Evolutionary conservation across 169 alveolate species (phyloP), one percentile per base, ranked within the genome.

Genomic region (Sarcocystis neurona): DNA sequence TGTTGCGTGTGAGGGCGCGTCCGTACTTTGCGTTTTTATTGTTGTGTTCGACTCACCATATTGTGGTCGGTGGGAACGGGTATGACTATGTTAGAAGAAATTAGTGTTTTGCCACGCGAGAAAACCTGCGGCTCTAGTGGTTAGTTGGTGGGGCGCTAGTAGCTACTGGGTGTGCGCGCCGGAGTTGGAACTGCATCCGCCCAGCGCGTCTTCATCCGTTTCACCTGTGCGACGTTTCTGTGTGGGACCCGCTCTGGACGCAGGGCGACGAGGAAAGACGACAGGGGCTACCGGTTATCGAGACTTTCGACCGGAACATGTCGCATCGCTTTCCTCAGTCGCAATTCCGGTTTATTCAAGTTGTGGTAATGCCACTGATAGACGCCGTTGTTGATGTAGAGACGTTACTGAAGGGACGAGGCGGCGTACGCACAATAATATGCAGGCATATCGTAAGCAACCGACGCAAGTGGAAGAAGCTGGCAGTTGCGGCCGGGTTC

Each of bases 211-310:
- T 63, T 6, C n/a, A 37, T 5, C 43, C 46, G 10, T 68, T 68
- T 68, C 37, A 2, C 27, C 30, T 72, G 47, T 72, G 58, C 41
- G 47, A 27, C n/a, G n/a, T n/a, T n/a, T n/a, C n/a, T n/a, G n/a
- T n/a, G n/a, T n/a, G n/a, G n/a, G n/a, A n/a, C n/a, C n/a, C n/a
- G n/a, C n/a, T n/a, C n/a, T n/a, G n/a, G n/a, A n/a, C n/a, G n/a
- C 82, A 72, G 82, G 82, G 82, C 23, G 82, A 72, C 82, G 82
- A 72, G 27, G 82, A 72, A 32, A 48, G 47, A 4, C 82, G 82
- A 20, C 82, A 72, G 56, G 82, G 82, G 27, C 34, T 72, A 53
- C 34, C 10, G 5, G 82, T 72, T 47, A 37, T 72, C 34, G 82
- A 72, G 1, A 72, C 41, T 72, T 72, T 72, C 18, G 82, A 72